Base-by-base conservation (phyloP, 441 rosid species). In the Macaranga tanarius region DNA sequence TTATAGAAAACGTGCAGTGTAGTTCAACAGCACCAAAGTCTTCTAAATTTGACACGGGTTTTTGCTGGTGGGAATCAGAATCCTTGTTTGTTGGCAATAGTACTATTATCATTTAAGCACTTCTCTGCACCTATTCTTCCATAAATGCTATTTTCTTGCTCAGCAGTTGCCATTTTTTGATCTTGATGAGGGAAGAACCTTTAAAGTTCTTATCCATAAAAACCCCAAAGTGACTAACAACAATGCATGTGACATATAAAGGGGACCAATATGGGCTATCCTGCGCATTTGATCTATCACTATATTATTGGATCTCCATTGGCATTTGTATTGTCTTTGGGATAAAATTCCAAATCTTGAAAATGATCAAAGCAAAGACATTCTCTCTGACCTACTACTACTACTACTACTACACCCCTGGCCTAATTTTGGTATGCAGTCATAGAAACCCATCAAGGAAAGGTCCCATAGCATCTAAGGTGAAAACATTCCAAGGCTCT, bases 241-340 rank as follows among this genome's bases (percentile, higher is more conserved):
- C 82, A 73, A 69, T 52, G 71, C 78, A 75, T 69, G 79, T 82
- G 84, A 70, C 10, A 16, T 23, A 34, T 19, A 65, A 57, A 64
- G 23, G 68, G 60, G 22, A 52, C 74, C 68, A 63, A 69, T 55
- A 65, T 73, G 80, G 70, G 75, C 75, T 70, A 62, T 59, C 69
- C 45, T 62, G 61, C 71, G 57, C 42, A 64, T 52, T 63, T 26
- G 68, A 34, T 64, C 25, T 62, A 70, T 50, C 47, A 15, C 20
- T 50, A 5, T 57, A 23, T 38, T 45, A 45, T 45, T 65, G 16
- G 34, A 34, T 28, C 71, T 51, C 55, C 65, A 11, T 44, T 20
- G 67, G 48, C 71, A 65, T 58, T 23, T 65, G 25, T 65, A 13
- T 26, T 60, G 64, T 66, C 76, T n/a, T 38, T 2, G 44, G 62